A percentile compares a stretch with the other conserved stretches of the same genome.
Evolutionary conservation across 176 grass and related monocot species (phyloP).

Genomic region (Chloris gayana): DNA sequence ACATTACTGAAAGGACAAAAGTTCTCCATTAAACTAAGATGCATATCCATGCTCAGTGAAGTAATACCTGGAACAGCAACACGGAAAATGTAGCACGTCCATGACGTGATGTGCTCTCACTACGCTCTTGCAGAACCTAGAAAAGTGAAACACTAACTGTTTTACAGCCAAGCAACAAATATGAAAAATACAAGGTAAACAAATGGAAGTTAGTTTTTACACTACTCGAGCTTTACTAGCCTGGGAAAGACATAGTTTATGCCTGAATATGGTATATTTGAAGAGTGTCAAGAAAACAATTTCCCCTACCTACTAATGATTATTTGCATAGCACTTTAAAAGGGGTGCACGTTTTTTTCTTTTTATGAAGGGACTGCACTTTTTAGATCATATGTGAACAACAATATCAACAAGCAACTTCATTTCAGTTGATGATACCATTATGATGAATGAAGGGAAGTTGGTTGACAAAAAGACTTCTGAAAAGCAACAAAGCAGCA

Average conservation of each 20-base stretch:
- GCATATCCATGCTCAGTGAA: conserved; percentile 9
- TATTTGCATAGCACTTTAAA: not conserved
- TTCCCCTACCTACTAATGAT: not conserved
- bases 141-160: conserved; percentile 28
- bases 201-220: not conserved
- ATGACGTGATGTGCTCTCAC: conserved; percentile 97
- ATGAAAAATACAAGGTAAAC: conserved; percentile 10
- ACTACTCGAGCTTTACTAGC: not conserved
- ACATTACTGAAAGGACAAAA: conserved; percentile 5
- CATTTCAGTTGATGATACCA: not conserved
- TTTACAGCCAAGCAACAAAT: conserved; percentile 29
- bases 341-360: not conserved
- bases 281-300: conserved; percentile 15
- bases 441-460: conserved; percentile 16
- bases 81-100: conserved; percentile 98
- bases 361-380: not conserved
- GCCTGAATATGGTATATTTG: not conserved
- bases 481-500: not conserved
- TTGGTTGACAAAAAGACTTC: not conserved
- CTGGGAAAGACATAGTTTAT: conserved; percentile 9
- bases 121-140: conserved; percentile 93
- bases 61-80: conserved; percentile 87
- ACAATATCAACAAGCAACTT: conserved; percentile 1
- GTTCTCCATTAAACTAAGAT: not conserved
- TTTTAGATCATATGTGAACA: conserved; percentile 28